A percentile compares a stretch with the other conserved stretches of the same genome.
These are phyloP conservation scores for Amphichorda felina DNA, from an alignment of 2,329 filamentous ascomycete species.

Conservation along the genomic window DNA sequence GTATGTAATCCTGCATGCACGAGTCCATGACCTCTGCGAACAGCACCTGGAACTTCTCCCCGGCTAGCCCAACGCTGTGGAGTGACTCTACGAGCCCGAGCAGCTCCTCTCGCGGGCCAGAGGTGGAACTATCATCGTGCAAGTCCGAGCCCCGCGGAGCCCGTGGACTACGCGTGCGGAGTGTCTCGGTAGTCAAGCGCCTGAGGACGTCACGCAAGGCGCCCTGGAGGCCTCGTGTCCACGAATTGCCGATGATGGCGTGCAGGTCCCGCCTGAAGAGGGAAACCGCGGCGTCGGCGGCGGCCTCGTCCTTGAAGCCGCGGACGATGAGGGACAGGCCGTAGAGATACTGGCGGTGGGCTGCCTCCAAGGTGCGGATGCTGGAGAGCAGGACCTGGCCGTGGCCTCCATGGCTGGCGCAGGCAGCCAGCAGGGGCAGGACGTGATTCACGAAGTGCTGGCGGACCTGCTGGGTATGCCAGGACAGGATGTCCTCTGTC, in stretches of 20 bases:
- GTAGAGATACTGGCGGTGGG: slow-evolving; percentile 44
- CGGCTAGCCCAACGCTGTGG: slow-evolving; percentile 53
- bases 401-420: slow-evolving; percentile 27
- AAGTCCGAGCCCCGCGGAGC: slow-evolving; percentile 5
- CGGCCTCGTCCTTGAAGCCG: slow-evolving; percentile 26
- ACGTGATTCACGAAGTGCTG: slow-evolving; percentile 49
- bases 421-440: slow-evolving; percentile 39
- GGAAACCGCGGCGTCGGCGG: slow-evolving; percentile 23
- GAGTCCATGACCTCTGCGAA: slow-evolving; percentile 61
- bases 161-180: slow-evolving; percentile 18
- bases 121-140: slow-evolving; percentile 14
- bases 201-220: slow-evolving; percentile 43
- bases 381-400: slow-evolving; percentile 36
- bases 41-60: slow-evolving; percentile 56
- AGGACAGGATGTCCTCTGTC: slow-evolving; percentile 44
- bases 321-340: slow-evolving; percentile 39
- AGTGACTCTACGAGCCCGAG: slow-evolving; percentile 46
- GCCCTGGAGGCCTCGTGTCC: slow-evolving; percentile 37
- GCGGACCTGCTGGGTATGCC: slow-evolving; percentile 50
- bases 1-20: slow-evolving; percentile 52
- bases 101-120: slow-evolving; percentile 36
- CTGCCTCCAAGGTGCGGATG: slow-evolving; percentile 46
- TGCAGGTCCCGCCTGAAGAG: slow-evolving; percentile 52
- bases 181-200: slow-evolving; percentile 36
- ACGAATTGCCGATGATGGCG: slow-evolving; percentile 52